phyloP scores from a whole-genome alignment of 108 stramenopile genomes.

The Fistulifera solaris region DNA sequence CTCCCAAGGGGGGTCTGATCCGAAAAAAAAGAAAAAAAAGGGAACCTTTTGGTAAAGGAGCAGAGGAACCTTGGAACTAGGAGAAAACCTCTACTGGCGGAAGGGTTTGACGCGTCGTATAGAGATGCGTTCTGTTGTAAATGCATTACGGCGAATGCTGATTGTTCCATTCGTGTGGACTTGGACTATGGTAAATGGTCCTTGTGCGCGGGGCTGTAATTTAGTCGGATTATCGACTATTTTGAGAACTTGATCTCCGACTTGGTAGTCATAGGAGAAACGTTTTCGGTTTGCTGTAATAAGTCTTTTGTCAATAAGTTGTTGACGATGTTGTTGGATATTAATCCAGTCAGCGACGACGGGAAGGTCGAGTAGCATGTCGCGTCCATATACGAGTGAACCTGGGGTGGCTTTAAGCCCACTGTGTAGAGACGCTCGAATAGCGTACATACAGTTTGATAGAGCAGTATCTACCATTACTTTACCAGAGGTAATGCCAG shows the following conservation, averaged over 20 bases:
- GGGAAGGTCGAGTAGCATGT: constrained; percentile 35
- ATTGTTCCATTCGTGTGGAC: constrained; percentile 36
- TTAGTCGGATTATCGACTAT: constrained; percentile 14
- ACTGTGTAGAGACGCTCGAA: constrained; percentile 10
- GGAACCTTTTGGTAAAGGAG: not conserved
- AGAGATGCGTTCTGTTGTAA: constrained; percentile 17
- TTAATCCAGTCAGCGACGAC: constrained; percentile 18
- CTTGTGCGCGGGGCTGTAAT: constrained; percentile 14
- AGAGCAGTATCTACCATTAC: constrained; percentile 19
- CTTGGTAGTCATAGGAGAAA: constrained; percentile 13
- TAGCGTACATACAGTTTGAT: constrained; percentile 19
- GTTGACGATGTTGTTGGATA: constrained; percentile 6
- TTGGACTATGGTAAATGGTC: constrained; percentile 25
- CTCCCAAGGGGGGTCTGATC: too few relatives aligned
- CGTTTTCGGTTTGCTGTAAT: constrained; percentile 8
- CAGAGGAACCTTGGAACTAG: not conserved
- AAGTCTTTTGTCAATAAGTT: constrained; percentile 9
- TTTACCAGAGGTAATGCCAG: constrained; percentile 6
- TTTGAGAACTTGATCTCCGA: constrained; percentile 16
- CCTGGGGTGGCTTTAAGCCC: constrained; percentile 21
- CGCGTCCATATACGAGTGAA: constrained; percentile 21
- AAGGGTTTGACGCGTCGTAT: constrained; percentile 21
- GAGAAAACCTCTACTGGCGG: not conserved
- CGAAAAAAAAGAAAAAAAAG: not conserved
- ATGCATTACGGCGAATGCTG: constrained; percentile 13